These are phyloP conservation scores for Plicaturopsis crispa DNA, from an alignment of 768 basidiomycete genomes.

Conservation along the genomic window DNA sequence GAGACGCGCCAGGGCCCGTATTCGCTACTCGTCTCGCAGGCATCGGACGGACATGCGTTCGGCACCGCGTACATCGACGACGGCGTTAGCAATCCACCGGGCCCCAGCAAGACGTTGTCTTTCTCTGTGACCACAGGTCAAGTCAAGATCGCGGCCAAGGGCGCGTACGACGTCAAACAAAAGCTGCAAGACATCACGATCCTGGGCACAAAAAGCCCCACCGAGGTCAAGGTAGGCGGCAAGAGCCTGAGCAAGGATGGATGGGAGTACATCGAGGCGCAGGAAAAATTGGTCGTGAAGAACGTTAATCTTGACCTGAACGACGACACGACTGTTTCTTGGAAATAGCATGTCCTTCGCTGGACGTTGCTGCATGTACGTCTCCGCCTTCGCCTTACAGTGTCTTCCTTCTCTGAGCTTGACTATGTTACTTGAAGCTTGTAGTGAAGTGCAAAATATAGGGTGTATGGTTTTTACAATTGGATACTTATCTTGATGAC, in stretches of 20 bases:
- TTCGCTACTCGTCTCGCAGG: conserved; percentile 52
- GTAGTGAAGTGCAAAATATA: too few species aligned
- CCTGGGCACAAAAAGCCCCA: conserved; percentile 43
- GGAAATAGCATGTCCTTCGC: too few species aligned
- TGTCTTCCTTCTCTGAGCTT: too few species aligned
- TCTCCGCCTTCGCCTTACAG: too few species aligned
- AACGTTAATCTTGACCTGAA: conserved; percentile 37
- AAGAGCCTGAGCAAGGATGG: conserved; percentile 23
- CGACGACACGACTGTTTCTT: conserved; percentile 21
- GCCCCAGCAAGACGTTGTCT: conserved; percentile 38
- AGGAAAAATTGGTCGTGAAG: conserved; percentile 33
- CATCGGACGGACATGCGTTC: conserved; percentile 37
- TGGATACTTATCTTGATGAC: too few species aligned
- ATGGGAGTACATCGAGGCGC: conserved; percentile 32
- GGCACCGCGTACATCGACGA: conserved; percentile 68
- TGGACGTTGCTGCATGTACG: too few species aligned
- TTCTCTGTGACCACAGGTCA: conserved; percentile 29
- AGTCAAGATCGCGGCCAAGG: conserved; percentile 30
- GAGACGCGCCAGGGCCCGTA: conserved; percentile 60
- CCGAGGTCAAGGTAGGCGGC: conserved; percentile 28
- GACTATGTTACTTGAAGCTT: too few species aligned
- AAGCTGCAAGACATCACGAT: conserved; percentile 46
- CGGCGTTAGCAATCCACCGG: conserved; percentile 53
- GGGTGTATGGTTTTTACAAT: too few species aligned
- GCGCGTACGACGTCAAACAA: conserved; percentile 36